phyloP scores from a whole-genome alignment of 768 basidiomycete genomes.

The Psilocybe cubensis region DNA sequence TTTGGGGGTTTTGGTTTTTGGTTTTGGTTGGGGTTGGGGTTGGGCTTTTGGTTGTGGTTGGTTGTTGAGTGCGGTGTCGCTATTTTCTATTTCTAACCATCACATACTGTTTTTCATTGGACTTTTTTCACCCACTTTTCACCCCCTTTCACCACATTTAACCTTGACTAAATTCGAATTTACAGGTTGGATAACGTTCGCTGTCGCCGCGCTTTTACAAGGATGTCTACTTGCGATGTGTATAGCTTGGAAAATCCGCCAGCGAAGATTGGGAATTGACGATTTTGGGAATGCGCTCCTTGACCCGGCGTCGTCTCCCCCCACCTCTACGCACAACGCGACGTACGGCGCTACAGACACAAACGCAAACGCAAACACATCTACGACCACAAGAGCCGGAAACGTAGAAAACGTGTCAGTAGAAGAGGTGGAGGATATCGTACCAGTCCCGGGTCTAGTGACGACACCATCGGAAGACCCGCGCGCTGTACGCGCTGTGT shows the following conservation, averaged over 20 bases:
- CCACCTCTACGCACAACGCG: neutral
- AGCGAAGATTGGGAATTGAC: conserved; percentile 74
- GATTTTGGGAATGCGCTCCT: conserved; percentile 77
- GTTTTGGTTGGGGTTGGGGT: no score
- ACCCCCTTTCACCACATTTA: neutral
- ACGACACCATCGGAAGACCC: conserved; percentile 12
- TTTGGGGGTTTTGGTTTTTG: no score
- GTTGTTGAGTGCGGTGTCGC: no score
- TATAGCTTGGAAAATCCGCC: conserved; percentile 81
- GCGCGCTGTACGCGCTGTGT: conserved; percentile 3
- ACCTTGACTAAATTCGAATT: neutral
- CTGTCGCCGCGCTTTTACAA: conserved; percentile 85
- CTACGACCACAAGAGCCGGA: no score
- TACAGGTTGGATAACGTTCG: conserved; percentile 80
- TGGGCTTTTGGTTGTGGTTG: no score
- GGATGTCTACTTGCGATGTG: conserved; percentile 84
- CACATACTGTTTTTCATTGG: no score
- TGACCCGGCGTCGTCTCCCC: neutral
- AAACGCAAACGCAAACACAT: no score
- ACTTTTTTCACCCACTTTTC: no score
- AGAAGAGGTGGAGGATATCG: no score
- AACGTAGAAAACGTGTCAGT: no score
- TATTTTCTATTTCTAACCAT: no score
- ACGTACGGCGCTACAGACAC: no score
- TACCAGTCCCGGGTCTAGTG: conserved; percentile 14